These are phyloP conservation scores for Eucalyptus coolabah DNA, from an alignment of 345 rosid species.

Conservation along the genomic window DNA sequence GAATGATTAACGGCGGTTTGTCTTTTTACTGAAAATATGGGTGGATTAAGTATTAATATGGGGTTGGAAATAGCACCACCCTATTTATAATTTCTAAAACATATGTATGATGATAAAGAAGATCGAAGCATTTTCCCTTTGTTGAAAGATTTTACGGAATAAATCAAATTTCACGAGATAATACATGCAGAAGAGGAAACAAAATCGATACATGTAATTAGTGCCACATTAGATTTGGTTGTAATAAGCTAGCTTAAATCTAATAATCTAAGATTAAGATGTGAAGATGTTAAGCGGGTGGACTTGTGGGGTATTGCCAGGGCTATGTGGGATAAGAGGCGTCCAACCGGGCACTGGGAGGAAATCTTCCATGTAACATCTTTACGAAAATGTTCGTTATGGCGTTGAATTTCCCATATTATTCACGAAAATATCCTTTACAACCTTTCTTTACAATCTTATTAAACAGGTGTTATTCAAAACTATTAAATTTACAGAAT, in stretches of 20 bases:
- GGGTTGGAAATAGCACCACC: no score
- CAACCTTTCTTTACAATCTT: background rate
- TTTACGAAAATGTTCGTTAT: background rate
- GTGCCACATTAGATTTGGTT: background rate
- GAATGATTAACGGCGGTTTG: no score
- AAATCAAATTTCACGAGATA: background rate
- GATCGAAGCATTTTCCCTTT: background rate
- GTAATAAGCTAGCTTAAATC: background rate
- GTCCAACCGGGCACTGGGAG: background rate
- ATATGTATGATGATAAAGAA: background rate
- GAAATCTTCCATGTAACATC: background rate
- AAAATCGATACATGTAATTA: background rate
- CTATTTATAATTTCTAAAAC: background rate
- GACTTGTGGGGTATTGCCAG: background rate
- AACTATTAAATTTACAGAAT: background rate
- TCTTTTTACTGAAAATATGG: no score
- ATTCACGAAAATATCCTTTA: background rate
- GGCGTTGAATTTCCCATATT: background rate
- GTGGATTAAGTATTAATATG: no score
- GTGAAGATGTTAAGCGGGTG: background rate
- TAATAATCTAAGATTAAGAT: background rate
- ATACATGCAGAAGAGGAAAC: background rate
- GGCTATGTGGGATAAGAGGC: background rate
- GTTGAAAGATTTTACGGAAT: background rate
- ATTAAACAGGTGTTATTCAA: background rate